Evolutionary conservation across 495 filamentous ascomycete genomes (phyloP), one percentile per base, ranked within the genome.

Genomic region (Parmelia sp.): DNA sequence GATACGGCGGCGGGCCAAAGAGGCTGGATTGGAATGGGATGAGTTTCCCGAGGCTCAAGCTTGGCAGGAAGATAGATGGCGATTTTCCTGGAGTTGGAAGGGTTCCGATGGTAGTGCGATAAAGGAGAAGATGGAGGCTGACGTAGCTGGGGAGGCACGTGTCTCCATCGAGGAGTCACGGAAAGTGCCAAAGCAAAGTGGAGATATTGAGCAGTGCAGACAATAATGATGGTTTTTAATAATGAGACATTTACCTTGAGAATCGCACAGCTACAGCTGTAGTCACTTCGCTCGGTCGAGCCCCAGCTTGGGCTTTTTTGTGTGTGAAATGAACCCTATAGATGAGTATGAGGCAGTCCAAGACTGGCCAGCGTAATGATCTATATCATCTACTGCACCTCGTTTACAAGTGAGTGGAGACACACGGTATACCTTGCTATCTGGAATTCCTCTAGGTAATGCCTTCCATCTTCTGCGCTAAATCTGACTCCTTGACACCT

Each of bases 11-110:
- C 79, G 80, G 40, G 87, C 86, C 2, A 84, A 83, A 51, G 71
- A 72, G 21, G 72, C 77, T 23, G 84, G 82, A 0, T 84, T 82
- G 70, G 85, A 78, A 6, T 84, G 88, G 64, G 86, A 89, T 64
- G 86, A 89, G 29, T 66, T 88, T 31, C 65, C 81, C n/a, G 75
- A 73, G 23, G 76, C 58, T 40, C 58, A 69, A 53, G 64, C 58
- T 25, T 61, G 62, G 62, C 47, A 64, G 61, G 62, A 60, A 19
- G 45, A 31, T 5, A 55, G 60, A 45, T 58, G 27, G 56, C 31
- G 31, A 37, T 14, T 58, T 2, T 9, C 35, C 27, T 36, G 56
- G 56, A 35, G 25, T 37, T 25, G 56, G 56, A 39, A 58, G 21
- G 21, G 14, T 11, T 23, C 36, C n/a, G n/a, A 36, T 3, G 31